Conservation (phyloP, 2,329 filamentous ascomycete genomes). For the Moelleriella libera region DNA sequence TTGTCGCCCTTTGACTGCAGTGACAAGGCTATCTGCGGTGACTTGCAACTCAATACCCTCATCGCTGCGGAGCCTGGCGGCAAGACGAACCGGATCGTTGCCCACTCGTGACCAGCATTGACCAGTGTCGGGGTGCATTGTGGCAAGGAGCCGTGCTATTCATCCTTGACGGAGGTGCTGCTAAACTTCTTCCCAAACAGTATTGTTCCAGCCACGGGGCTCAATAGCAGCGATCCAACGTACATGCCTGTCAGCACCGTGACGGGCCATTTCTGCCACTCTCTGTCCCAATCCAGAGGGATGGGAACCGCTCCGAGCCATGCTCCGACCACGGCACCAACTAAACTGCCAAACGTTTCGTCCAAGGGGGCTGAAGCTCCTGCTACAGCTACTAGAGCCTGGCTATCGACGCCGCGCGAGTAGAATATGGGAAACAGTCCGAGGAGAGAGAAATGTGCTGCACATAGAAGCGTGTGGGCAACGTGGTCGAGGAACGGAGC, state of each 20-base stretch:
- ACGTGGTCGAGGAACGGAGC: constrained; percentile 77
- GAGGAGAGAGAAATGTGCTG: constrained; percentile 69
- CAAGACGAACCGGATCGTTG: too few relatives aligned
- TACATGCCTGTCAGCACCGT: constrained; percentile 80
- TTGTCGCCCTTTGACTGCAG: neutral
- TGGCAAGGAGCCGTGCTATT: constrained; percentile 7
- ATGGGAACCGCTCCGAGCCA: constrained; percentile 95
- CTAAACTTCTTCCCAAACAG: constrained; percentile 30
- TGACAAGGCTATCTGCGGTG: too few relatives aligned
- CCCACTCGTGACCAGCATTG: too few relatives aligned
- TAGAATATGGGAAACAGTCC: constrained; percentile 72
- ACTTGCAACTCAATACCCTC: too few relatives aligned
- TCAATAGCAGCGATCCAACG: constrained; percentile 60
- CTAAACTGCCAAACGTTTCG: constrained; percentile 65
- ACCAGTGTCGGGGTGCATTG: too few relatives aligned
- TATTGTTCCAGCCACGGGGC: constrained; percentile 40
- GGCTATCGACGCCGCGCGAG: constrained; percentile 61
- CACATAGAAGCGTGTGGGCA: constrained; percentile 63
- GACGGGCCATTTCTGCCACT: constrained; percentile 97
- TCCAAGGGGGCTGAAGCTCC: constrained; percentile 61
- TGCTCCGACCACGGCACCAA: constrained; percentile 68
- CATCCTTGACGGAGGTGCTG: constrained; percentile 11
- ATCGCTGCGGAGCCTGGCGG: too few relatives aligned
- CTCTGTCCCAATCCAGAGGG: constrained; percentile 94
- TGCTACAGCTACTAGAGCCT: constrained; percentile 57